Base-by-base conservation (phyloP, 2,329 filamentous ascomycete species). In the Penicillium italicum region DNA sequence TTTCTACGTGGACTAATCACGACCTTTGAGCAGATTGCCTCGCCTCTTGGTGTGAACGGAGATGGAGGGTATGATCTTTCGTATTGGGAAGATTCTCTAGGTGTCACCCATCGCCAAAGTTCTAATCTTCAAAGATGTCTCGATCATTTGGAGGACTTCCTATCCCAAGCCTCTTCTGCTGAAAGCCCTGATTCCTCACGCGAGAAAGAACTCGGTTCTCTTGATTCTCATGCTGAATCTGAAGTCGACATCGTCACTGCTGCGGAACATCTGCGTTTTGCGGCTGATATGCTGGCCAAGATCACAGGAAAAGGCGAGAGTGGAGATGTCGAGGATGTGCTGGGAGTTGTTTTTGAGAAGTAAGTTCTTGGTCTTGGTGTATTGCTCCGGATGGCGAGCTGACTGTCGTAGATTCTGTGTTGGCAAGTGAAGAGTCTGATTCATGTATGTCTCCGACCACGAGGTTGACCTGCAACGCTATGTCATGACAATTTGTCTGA, bases 311-410 rank as follows among this genome's bases (percentile, higher is more conserved):
- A 85, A 53, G 92, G 91, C 0, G 90, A 91, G 65, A 84, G 83
- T 38, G 90, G 91, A 2, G 93, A 97, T 73, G 91, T 97, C 16
- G 93, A 99, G 71, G 94, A 97, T 69, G 90, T 99, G 8, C 76
- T 99, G 42, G 94, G 94, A 0, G 92, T 99, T 22, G 92, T 99
- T 4, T 99, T 99, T 76, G 93, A 97, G 73, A 97, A 96, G 90
- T 96, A 77, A 80, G 84, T 83, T 30, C 28, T 28, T 55, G 49
- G 20, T 36, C 26, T 38, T 53, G 31, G 58, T 18, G 5, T 44
- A 9, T 47, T 30, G 44, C 5, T 58, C 43, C 28, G 30, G 36
- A 43, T 50, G 34, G 20, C 24, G 34, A 47, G n/a, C 58, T 67
- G 44, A 66, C 46, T 33, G 49, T 56, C 59, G 49, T 62, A 83